Evolutionary conservation across 1,284 basidiomycete species (phyloP), one percentile per base, ranked within the genome.

Genomic region (Heterobasidion occidentale): DNA sequence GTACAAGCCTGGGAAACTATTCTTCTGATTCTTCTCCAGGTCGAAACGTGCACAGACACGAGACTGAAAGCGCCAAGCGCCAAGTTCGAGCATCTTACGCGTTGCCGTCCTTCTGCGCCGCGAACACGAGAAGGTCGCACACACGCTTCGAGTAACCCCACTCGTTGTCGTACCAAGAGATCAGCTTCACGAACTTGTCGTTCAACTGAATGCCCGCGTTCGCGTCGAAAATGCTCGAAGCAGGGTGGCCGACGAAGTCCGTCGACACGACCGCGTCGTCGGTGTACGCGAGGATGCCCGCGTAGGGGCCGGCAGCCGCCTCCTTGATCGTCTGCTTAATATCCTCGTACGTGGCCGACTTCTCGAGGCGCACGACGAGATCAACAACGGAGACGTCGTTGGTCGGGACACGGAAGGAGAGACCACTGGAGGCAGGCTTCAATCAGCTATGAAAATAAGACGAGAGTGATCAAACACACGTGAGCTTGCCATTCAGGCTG

Each of bases 311-410:
- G 67, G 86, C 79, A 53, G 94, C 78, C 52, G 96, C 96, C 59
- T 79, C 81, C 82, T 92, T 93, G 72, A 99, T 67, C 65, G 83
- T 85, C 14, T 73, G 74, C 85, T 96, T 98, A 86, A 99, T 97
- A 63, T 93, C 81, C 20, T 94, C 92, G 78, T 98, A 98, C 46
- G 82, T 72, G 14, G 92, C 84, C 50, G 74, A 68, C 81, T 94
- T 98, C 79, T 94, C 91, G 67, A 94, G 81, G 68, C 96, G 93
- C 68, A 86, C 90, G 64, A 97, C 94, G 63, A 99, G 86, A 78
- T 99, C 96, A 70, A 99, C 96, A 63, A 99, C 97, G 63, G 96
- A 98, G 64, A 99, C 97, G 69, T 99, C 92, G 67, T 92, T 78
- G 62, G 94, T 97, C 64, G 96, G 97, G 59, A 99, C 89, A 79